phyloP scores from a whole-genome alignment of 1,284 basidiomycete genomes.

The Trametes versicolor region DNA sequence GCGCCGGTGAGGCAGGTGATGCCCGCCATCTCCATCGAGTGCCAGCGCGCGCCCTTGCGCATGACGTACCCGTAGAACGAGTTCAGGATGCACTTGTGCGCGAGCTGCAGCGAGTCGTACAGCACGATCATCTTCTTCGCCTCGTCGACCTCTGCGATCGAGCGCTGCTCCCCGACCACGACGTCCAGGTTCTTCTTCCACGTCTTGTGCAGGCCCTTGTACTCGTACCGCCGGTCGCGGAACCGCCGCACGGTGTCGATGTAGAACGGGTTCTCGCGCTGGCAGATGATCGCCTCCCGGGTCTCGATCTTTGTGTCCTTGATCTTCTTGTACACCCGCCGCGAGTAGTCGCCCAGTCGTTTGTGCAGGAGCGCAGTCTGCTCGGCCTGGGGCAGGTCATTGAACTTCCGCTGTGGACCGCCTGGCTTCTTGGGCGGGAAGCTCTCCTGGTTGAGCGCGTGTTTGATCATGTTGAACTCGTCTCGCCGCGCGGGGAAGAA shows the following conservation, averaged over 20 bases:
- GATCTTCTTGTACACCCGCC: slow-evolving; percentile 99
- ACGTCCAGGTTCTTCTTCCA: slow-evolving; percentile 99
- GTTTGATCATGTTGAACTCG: slow-evolving; percentile 99
- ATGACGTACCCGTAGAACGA: slow-evolving; percentile 99
- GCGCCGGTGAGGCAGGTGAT: slow-evolving; percentile 99
- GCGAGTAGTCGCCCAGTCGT: slow-evolving; percentile 97
- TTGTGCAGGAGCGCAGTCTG: slow-evolving; percentile 95
- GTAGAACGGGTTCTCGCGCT: slow-evolving; percentile 99
- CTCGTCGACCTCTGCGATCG: slow-evolving; percentile 91
- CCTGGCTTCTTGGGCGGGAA: slow-evolving; percentile 88
- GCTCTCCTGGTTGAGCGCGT: slow-evolving; percentile 93
- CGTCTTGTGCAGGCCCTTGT: slow-evolving; percentile 98
- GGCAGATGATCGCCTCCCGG: slow-evolving; percentile 96
- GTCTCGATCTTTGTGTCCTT: slow-evolving; percentile 98
- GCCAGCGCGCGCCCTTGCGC: slow-evolving; percentile 99
- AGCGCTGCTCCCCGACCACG: slow-evolving; percentile 70
- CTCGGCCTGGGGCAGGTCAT: slow-evolving; percentile 88
- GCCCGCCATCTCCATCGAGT: slow-evolving; percentile 99
- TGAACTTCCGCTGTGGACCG: slow-evolving; percentile 82
- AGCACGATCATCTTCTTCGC: slow-evolving; percentile 99
- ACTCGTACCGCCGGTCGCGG: slow-evolving; percentile 98
- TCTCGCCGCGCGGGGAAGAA: slow-evolving; percentile 98
- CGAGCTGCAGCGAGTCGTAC: slow-evolving; percentile 99
- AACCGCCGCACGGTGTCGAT: slow-evolving; percentile 98
- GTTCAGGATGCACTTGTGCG: slow-evolving; percentile 99